These are phyloP conservation scores for Fragaria vesca DNA, from an alignment of 306 rosid genomes.

Conservation along the genomic window DNA sequence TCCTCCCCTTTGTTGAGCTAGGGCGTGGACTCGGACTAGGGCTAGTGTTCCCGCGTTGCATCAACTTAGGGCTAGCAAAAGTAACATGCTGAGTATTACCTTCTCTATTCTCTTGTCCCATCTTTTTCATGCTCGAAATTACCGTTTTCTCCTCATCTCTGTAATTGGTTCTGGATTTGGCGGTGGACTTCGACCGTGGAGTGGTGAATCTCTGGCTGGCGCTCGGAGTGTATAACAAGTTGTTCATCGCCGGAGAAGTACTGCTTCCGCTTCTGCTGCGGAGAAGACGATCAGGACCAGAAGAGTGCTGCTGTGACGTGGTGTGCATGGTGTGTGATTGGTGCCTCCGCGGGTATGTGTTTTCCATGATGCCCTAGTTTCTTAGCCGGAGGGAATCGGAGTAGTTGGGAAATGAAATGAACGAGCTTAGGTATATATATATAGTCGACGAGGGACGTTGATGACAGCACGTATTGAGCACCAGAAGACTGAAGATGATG, in stretches of 20 bases:
- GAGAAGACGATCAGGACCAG: slow-evolving; percentile 35
- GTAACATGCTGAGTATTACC: background rate
- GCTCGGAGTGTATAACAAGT: slow-evolving; percentile 13
- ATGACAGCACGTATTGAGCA: slow-evolving; percentile 12
- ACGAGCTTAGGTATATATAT: background rate
- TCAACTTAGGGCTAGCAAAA: slow-evolving; percentile 17
- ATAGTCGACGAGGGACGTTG: background rate
- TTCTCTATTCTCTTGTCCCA: slow-evolving; percentile 24
- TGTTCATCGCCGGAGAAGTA: slow-evolving; percentile 26
- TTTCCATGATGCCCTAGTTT: slow-evolving; percentile 1
- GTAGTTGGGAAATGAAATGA: background rate
- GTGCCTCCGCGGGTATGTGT: slow-evolving; percentile 10
- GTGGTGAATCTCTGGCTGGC: slow-evolving; percentile 25
- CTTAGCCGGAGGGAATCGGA: background rate
- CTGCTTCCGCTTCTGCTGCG: slow-evolving; percentile 49
- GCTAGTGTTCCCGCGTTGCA: slow-evolving; percentile 33
- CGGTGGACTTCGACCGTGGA: slow-evolving; percentile 48
- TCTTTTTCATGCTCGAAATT: slow-evolving; percentile 12
- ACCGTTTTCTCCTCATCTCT: slow-evolving; percentile 21
- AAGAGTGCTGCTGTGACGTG: slow-evolving; percentile 11
- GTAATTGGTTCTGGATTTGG: slow-evolving; percentile 30
- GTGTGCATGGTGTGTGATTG: background rate
- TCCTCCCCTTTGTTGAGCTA: slow-evolving; percentile 29
- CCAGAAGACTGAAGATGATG: background rate
- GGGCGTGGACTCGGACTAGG: slow-evolving; percentile 7